A percentile compares a stretch with the other conserved stretches of the same genome.
Evolutionary conservation across 2,329 filamentous ascomycete species (phyloP).

Genomic region (Fusarium oligoseptatum): DNA sequence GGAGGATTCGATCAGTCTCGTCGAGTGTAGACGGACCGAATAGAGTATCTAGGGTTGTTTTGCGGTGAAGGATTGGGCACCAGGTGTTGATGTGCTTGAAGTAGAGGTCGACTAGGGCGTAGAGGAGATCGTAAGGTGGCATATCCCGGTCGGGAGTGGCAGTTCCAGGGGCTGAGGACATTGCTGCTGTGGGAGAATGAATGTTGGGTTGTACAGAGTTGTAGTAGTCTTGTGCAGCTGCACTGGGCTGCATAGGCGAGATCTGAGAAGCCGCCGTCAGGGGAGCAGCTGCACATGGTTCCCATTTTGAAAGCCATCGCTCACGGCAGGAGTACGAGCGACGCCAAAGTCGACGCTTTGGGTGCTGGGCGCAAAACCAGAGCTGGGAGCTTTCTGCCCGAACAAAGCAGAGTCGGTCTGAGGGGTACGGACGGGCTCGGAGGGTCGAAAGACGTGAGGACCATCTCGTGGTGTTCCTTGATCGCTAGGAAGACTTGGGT

Average conservation of each 20-base stretch:
- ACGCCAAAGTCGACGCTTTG: conserved; percentile 66
- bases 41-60: conserved; percentile 83
- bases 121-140: conserved; percentile 80
- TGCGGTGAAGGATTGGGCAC: conserved; percentile 91
- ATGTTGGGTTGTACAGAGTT: conserved; percentile 59
- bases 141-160: conserved; percentile 70
- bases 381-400: conserved; percentile 69
- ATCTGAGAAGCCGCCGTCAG: conserved; percentile 55
- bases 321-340: conserved; percentile 60
- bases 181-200: conserved; percentile 69
- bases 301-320: conserved; percentile 64
- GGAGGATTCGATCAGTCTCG: conserved; percentile 83
- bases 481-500: conserved; percentile 66
- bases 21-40: conserved; percentile 83
- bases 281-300: conserved; percentile 57
- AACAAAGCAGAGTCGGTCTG: conserved; percentile 72
- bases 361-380: conserved; percentile 56
- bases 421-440: conserved; percentile 64
- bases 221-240: conserved; percentile 65
- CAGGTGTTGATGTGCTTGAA: conserved; percentile 86
- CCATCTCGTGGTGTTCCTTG: conserved; percentile 68
- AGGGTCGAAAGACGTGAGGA: conserved; percentile 60
- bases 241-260: conserved; percentile 53
- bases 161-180: conserved; percentile 57
- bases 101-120: conserved; percentile 80